Base-by-base conservation (phyloP, 106 monocot genomes). In the Allium sativum region DNA sequence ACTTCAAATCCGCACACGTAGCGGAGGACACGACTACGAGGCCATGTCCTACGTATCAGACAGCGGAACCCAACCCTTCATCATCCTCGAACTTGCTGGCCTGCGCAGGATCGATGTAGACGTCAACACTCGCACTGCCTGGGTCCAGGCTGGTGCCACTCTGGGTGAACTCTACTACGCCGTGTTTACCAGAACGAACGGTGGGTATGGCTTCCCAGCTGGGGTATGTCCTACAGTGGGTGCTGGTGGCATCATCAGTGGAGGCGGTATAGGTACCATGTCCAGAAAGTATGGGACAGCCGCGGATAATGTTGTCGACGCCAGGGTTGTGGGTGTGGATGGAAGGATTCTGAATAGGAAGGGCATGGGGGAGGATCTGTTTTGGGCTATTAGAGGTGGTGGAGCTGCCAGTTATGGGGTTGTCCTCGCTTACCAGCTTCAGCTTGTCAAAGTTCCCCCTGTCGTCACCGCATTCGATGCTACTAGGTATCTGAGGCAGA, bases 11-110 rank as follows among this genome's bases (percentile, higher is more conserved):
- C 65, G 86, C 10, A 65, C 65, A 40, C 86, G 81, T 18, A 86
- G 82, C 67, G 86, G 86, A 44, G 82, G 86, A 7, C 86, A 86
- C 41, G 86, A 86, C 73, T 82, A 79, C 50, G 86, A 82, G 55
- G 86, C 75, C 48, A 60, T 86, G 66, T 86, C 86, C 10, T 86
- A 78, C 65, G 65, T 58, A 15, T 71, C 77, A 58, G n/a, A 18
- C 13, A 22, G 56, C 6, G 31, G 31, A 7, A 0, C 21, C 1
- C 19, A 52, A 6, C 40, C 21, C 0, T 74, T 74, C 40, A 21
- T 71, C 18, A 6, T 65, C 42, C 6, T 88, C 46, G 80, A 88
- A 45, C 72, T 88, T 44, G 61, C 53, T 11, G 72, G 63, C 40
- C 65, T 84, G 16, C 65, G 71, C 7, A 58, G 53, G 6, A 21